Percentiles rank a stretch among this genome's conserved stretches.
Conservation (phyloP, 495 filamentous ascomycete genomes). For the Lichenothelia convexa region DNA sequence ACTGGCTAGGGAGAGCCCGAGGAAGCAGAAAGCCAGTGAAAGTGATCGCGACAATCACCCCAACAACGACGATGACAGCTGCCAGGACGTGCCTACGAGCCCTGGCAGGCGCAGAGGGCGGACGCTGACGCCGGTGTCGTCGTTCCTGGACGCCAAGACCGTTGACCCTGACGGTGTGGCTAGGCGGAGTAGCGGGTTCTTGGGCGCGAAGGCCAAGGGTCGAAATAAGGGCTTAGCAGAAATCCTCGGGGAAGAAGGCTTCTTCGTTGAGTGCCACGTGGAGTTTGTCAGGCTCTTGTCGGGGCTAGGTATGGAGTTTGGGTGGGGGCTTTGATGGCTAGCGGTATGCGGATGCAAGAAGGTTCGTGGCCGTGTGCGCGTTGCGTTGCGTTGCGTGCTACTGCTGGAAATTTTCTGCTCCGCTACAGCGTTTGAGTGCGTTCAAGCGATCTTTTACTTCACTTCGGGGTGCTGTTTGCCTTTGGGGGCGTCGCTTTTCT, state of each 20-base stretch:
- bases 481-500: too few relatives aligned
- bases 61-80: slow-evolving; percentile 4
- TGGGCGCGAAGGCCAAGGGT: slow-evolving; percentile 26
- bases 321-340: too few relatives aligned
- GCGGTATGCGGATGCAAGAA: too few relatives aligned
- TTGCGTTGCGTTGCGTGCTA: too few relatives aligned
- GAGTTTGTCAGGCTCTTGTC: slow-evolving; percentile 33
- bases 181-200: slow-evolving; percentile 18
- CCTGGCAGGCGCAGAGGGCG: slow-evolving; percentile 5
- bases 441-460: too few relatives aligned
- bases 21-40: slow-evolving; percentile 17
- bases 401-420: too few relatives aligned
- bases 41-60: slow-evolving; percentile 6
- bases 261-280: slow-evolving; percentile 76
- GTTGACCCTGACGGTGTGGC: slow-evolving; percentile 39
- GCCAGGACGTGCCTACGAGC: neutral
- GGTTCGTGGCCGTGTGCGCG: too few relatives aligned
- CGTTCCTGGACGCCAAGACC: slow-evolving; percentile 43
- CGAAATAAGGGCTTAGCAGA: slow-evolving; percentile 66
- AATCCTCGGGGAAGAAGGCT: slow-evolving; percentile 66
- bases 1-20: slow-evolving; percentile 9
- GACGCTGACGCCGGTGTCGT: slow-evolving; percentile 38
- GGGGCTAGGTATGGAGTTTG: too few relatives aligned
- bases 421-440: too few relatives aligned
- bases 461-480: too few relatives aligned